Base-by-base conservation (phyloP, 179 eudicot genomes). In the Nepenthes alata region DNA sequence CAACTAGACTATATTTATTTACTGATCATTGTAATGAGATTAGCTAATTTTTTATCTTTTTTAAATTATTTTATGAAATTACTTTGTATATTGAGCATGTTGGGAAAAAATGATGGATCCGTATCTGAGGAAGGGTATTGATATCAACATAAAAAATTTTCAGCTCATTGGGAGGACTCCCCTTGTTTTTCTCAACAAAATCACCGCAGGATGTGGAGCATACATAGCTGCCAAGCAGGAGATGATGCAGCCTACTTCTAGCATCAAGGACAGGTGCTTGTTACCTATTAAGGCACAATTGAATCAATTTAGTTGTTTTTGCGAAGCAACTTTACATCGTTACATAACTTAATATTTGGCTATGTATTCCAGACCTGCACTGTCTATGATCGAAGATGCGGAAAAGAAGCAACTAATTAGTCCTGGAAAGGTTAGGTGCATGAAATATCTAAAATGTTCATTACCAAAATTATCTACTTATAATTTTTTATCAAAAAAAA, bases 91-190 rank as follows among this genome's bases (percentile, higher is more conserved):
- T 25, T 25, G 25, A 25, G 25, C 25, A 25, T 25, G 25, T 25
- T 25, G 25, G 25, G 1, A 25, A 25, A 25, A 25, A 25, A 25
- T 25, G 25, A 25, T 25, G 25, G 25, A 25, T 25, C 25, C 25
- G 25, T 25, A 25, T 25, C 25, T 25, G 25, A 25, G 25, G 25
- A 25, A 25, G 25, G 45, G 14, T n/a, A 3, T 49, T 49, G 12
- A 49, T 53, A 13, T 38, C 55, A 11, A 37, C n/a, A 7, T 2
- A 51, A 55, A 58, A 5, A 57, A 4, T 13, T 51, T 11, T 69
- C 85, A 91, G 98, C 79, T 91, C 5, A 78, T 91, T 66, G 98
- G 98, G 25, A 84, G 70, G 76, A 91, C 98, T 6, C 98, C 98
- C 35, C 64, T 83, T 25, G 98, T 91, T 11, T 91, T 80, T 67